Evolutionary conservation across 805 yeast genomes (phyloP).

Genomic region (Hanseniaspora lachancei): DNA sequence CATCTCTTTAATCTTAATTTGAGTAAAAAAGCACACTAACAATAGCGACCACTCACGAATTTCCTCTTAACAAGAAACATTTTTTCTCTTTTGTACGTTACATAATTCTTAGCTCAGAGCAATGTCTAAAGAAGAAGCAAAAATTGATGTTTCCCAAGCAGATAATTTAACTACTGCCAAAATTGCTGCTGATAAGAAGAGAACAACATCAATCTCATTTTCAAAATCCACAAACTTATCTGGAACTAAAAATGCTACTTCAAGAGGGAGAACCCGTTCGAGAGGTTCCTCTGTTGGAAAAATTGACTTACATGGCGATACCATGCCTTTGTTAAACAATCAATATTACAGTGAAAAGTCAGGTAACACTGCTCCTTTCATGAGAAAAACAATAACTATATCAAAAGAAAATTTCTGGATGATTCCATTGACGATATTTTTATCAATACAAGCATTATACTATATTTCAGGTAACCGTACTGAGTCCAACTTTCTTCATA

Average conservation of each 20-base stretch:
- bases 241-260: neutral
- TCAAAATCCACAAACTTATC: conserved; percentile 5
- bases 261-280: conserved; percentile 8
- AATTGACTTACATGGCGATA: conserved; percentile 9
- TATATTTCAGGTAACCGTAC: conserved; percentile 42
- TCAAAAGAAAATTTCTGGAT: conserved; percentile 10
- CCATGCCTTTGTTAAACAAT: conserved; percentile 6
- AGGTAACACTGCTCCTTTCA: conserved; percentile 1
- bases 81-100: neutral
- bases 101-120: neutral
- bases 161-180: neutral
- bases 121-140: conserved; percentile 4
- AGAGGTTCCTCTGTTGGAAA: conserved; percentile 12
- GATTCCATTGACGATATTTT: conserved; percentile 1
- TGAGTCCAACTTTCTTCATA: conserved; percentile 45
- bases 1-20: neutral
- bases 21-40: neutral
- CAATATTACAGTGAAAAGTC: neutral
- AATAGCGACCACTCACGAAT: neutral
- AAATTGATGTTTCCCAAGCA: neutral
- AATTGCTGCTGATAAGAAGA: neutral
- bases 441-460: conserved; percentile 16
- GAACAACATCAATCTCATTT: conserved; percentile 5
- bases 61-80: neutral
- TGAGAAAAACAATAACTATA: conserved; percentile 11